Conservation (phyloP, 2,329 filamentous ascomycete species). For the Tetracladium maxilliforme region DNA sequence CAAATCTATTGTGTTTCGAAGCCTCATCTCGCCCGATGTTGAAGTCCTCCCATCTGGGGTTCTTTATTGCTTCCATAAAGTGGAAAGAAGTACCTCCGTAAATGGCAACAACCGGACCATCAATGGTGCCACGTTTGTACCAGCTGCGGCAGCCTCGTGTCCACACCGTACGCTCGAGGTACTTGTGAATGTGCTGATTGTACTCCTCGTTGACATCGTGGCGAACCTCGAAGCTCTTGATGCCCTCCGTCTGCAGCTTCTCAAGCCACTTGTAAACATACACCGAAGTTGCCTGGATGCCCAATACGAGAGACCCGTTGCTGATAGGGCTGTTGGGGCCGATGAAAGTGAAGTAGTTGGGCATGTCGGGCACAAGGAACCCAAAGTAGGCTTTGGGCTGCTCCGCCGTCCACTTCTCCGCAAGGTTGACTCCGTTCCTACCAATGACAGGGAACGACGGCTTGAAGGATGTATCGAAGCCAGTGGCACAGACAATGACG, state of each 20-base stretch:
- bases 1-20: constrained; percentile 29
- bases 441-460: constrained; percentile 13
- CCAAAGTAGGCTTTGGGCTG: background rate
- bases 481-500: constrained; percentile 18
- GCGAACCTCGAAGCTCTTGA: constrained; percentile 28
- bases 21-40: constrained; percentile 23
- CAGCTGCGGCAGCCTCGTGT: constrained; percentile 29
- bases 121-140: constrained; percentile 29
- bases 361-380: constrained; percentile 1
- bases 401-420: constrained; percentile 9
- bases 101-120: constrained; percentile 30
- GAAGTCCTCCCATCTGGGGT: constrained; percentile 42
- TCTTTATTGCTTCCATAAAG: constrained; percentile 31
- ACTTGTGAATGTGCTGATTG: constrained; percentile 28
- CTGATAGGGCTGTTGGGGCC: constrained; percentile 12
- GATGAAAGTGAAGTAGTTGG: constrained; percentile 3
- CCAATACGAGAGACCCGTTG: constrained; percentile 9
- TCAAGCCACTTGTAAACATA: constrained; percentile 12
- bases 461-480: too few species aligned
- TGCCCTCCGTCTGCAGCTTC: constrained; percentile 27
- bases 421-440: constrained; percentile 6
- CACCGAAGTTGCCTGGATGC: constrained; percentile 11
- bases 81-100: constrained; percentile 31
- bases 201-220: constrained; percentile 33
- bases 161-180: constrained; percentile 40